phyloP scores from a whole-genome alignment of 768 basidiomycete species.

The Kwoniella sp. region DNA sequence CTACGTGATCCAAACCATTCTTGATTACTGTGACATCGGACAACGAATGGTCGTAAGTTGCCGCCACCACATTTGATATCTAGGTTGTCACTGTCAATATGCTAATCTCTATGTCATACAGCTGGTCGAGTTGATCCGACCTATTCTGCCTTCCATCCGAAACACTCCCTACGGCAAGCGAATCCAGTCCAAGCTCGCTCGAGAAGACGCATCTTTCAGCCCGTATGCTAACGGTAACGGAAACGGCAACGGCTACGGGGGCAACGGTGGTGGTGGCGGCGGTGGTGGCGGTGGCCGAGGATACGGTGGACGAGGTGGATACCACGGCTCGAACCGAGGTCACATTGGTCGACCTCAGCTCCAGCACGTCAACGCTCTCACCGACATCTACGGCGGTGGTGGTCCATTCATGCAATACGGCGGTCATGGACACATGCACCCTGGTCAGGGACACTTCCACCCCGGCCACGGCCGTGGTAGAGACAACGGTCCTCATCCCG shows the following conservation, averaged over 20 bases:
- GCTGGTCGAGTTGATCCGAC: conserved; percentile 95
- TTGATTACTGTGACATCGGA: conserved; percentile 94
- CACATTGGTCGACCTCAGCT: conserved; percentile 54
- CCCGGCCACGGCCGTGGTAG: conserved; percentile 1
- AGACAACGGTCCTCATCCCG: conserved; percentile 13
- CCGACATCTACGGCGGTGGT: conserved; percentile 54
- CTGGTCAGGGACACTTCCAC: conserved; percentile 18
- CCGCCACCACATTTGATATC: background rate
- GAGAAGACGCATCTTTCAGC: conserved; percentile 69
- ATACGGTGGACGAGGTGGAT: conserved; percentile 27
- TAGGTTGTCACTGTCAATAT: no score
- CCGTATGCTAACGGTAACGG: conserved; percentile 32
- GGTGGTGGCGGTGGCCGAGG: conserved; percentile 35
- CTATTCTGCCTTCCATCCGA: conserved; percentile 95
- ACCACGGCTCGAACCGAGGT: conserved; percentile 24
- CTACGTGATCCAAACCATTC: conserved; percentile 93
- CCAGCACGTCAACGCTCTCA: conserved; percentile 56
- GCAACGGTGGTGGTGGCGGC: conserved; percentile 38
- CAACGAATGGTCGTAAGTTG: conserved; percentile 72
- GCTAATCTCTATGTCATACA: no score
- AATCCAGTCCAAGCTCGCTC: conserved; percentile 96
- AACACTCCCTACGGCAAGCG: conserved; percentile 99
- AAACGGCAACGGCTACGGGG: conserved; percentile 26
- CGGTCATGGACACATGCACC: conserved; percentile 13
- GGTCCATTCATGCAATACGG: conserved; percentile 38